Conservation (phyloP, 2,329 filamentous ascomycete genomes). For the Fusarium zealandicum region DNA sequence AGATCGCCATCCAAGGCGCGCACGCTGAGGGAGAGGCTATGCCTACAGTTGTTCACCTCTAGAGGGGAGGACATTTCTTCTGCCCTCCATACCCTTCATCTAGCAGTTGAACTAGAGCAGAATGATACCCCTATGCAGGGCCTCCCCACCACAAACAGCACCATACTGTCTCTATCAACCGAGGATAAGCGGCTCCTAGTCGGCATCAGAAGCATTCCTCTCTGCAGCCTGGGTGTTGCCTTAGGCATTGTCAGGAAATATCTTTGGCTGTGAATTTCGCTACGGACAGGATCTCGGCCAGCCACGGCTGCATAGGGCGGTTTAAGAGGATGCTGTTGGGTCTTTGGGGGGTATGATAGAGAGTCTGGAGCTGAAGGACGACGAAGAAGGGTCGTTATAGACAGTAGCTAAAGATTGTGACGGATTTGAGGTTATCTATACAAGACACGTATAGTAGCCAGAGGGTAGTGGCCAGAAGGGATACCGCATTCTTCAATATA, state of each 20-base stretch:
- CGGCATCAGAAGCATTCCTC: not conserved
- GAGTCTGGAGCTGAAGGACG: no score
- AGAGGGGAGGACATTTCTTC: not conserved
- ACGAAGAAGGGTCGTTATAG: no score
- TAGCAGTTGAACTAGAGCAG: not conserved
- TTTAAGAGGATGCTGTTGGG: not conserved
- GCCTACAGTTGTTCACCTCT: no score
- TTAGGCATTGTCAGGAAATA: not conserved
- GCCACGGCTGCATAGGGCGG: not conserved
- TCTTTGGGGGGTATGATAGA: no score
- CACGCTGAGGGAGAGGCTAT: no score
- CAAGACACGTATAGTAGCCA: no score
- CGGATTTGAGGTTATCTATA: no score
- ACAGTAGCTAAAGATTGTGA: no score
- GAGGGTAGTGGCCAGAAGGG: no score
- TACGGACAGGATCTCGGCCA: not conserved
- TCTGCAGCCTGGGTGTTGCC: not conserved
- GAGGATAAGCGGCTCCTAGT: not conserved
- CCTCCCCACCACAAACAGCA: not conserved
- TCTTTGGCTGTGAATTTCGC: not conserved
- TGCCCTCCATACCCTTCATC: not conserved
- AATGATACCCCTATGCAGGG: not conserved
- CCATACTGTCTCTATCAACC: no score
- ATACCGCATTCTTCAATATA: no score
- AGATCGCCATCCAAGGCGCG: no score